Evolutionary conservation across 352 stramenopile species (phyloP), one percentile per base, ranked within the genome.

Genomic region (Pythium monospermum): DNA sequence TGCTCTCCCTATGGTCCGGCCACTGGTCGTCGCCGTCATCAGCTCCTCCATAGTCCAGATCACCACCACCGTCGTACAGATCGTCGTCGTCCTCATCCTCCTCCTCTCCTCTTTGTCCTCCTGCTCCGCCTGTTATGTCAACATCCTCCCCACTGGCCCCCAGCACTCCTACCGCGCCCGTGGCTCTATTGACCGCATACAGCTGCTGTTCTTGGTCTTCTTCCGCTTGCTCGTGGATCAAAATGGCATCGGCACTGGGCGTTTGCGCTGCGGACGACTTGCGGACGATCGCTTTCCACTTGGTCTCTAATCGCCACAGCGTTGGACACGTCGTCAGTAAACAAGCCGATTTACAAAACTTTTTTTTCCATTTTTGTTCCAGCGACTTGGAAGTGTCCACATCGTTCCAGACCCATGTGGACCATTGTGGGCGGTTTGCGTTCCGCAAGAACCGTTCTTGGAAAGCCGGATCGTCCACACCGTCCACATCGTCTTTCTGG

Each of bases 321-420:
- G 55, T 55, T 19, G 83, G 68, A 40, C 66, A 83, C 32, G 36
- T 85, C 39, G 72, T 83, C 27, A 71, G 57, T 13, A 91, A 56
- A 22, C 83, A 46, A 22, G 68, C 66, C 21, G 65, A 57, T 11
- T 73, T 71, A 37, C 75, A 87, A 37, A 85, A 88, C 13, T 72
- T 76, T 45, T 71, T 79, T 44, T 73, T 75, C 50, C 79, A 87
- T 15, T 73, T 86, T 12, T 66, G 69, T 37, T 86, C 76, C 1
- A 88, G 42, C 16, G 69, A 61, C 11, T 63, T 70, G 19, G 83
- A 66, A n/a, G n/a, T n/a, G 22, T 58, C 27, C 2, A 72, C 79
- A 50, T 90, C 70, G 1, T 69, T 74, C 76, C 76, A 87, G 21
- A 90, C 70, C 79, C 76, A 90, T 39, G 78, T 85, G 13, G 76